Percentiles rank a stretch among this genome's conserved stretches.
Evolutionary conservation across 768 basidiomycete genomes (phyloP).

Genomic region (Russula olivacea): DNA sequence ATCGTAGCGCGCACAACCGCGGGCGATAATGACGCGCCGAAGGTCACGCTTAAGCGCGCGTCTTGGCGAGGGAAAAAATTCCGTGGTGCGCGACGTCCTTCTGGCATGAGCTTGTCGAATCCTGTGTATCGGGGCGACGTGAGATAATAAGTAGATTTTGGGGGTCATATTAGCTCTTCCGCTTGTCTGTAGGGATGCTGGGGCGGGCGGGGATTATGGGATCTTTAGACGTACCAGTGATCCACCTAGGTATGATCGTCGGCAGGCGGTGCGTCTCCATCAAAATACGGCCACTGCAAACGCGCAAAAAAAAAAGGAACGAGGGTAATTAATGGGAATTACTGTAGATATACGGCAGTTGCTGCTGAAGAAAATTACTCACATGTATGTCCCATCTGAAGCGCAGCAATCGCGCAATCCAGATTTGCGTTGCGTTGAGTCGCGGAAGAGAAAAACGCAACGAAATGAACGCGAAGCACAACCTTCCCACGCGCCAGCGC

Average conservation of each 20-base stretch:
- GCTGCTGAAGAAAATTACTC: too few relatives aligned
- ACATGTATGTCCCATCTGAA: conserved; percentile 98
- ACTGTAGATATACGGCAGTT: neutral
- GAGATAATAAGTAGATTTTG: too few relatives aligned
- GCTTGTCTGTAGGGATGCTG: too few relatives aligned
- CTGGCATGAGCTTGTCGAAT: conserved; percentile 89
- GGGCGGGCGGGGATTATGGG: neutral
- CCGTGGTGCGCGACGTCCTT: conserved; percentile 68
- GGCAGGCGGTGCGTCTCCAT: conserved; percentile 65
- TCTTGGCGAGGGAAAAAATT: conserved; percentile 63
- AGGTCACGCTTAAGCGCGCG: conserved; percentile 62
- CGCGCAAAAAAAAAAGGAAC: neutral
- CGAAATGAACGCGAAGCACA: conserved; percentile 42
- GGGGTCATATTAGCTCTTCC: too few relatives aligned
- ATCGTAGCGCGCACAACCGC: conserved; percentile 32
- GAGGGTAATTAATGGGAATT: too few relatives aligned
- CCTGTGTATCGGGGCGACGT: conserved; percentile 37
- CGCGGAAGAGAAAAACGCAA: neutral
- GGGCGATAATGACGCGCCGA: conserved; percentile 65
- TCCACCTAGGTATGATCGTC: conserved; percentile 87
- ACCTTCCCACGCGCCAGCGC: conserved; percentile 86
- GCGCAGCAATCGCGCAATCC: conserved; percentile 50
- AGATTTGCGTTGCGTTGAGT: too few relatives aligned
- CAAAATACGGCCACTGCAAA: conserved; percentile 69
- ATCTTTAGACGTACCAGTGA: conserved; percentile 51